Conservation (phyloP, 371 early-diverging fungal species). For the Rhizopus stolonifer region DNA sequence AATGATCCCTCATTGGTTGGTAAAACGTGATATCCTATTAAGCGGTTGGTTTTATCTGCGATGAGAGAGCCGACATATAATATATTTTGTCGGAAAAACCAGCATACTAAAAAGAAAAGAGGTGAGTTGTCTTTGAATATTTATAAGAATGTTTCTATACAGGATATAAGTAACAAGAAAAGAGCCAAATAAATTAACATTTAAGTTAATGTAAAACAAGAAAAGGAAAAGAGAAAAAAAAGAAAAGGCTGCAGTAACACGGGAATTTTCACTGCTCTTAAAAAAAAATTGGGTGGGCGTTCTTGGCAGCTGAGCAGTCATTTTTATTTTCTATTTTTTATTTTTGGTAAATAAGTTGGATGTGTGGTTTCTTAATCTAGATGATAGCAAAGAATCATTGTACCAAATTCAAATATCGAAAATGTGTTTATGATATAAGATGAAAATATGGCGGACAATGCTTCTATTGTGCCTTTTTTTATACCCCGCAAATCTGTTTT, state of each 20-base stretch:
- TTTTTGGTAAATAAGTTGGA: no score
- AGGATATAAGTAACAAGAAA: constrained; percentile 10
- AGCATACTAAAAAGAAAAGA: constrained; percentile 24
- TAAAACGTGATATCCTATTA: constrained; percentile 48
- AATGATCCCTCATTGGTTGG: constrained; percentile 53
- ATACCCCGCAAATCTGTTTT: no score
- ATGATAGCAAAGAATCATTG: no score
- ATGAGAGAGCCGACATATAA: constrained; percentile 22
- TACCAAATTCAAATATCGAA: no score
- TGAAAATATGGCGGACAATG: no score
- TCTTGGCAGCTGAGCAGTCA: no score
- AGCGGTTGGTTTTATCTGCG: constrained; percentile 42
- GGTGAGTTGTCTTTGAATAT: neutral
- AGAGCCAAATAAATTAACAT: constrained; percentile 19
- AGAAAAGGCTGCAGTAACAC: neutral
- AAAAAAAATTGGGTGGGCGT: no score
- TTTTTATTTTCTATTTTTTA: no score
- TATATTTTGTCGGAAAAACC: constrained; percentile 32
- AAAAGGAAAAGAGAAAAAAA: neutral
- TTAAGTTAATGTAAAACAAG: neutral
- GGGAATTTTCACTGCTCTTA: neutral
- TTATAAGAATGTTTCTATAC: constrained; percentile 2
- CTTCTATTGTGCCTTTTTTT: no score
- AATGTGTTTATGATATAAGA: no score
- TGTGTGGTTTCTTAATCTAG: no score